phyloP scores from a whole-genome alignment of 2,329 filamentous ascomycete species.

The Aspergillus hiratsukae region DNA sequence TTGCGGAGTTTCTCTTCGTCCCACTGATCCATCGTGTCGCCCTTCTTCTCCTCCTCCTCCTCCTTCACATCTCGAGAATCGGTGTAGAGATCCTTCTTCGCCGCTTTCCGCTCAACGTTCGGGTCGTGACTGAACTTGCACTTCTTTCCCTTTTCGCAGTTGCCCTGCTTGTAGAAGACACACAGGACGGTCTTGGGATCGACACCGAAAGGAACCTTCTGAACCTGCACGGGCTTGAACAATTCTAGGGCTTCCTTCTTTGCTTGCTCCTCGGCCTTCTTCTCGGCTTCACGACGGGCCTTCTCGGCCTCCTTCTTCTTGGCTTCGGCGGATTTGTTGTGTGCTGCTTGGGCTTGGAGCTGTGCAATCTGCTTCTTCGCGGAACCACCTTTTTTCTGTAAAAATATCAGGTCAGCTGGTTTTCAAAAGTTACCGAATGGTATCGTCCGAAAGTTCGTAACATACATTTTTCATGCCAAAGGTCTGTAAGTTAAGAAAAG shows the following conservation, averaged over 20 bases:
- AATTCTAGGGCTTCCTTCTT: constrained; percentile 74
- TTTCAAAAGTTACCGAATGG: background rate
- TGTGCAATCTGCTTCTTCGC: constrained; percentile 89
- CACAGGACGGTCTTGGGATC: constrained; percentile 97
- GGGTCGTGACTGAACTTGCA: constrained; percentile 98
- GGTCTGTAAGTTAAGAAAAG: constrained; percentile 47
- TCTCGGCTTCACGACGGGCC: constrained; percentile 71
- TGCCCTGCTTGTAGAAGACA: constrained; percentile 94
- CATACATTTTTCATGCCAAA: constrained; percentile 96
- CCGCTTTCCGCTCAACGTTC: constrained; percentile 80
- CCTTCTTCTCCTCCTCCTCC: constrained; percentile 69
- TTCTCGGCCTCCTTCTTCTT: constrained; percentile 71
- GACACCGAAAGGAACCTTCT: constrained; percentile 96
- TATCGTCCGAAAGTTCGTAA: constrained; percentile 8
- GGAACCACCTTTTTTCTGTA: constrained; percentile 79
- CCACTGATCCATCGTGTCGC: constrained; percentile 93
- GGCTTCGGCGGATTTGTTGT: constrained; percentile 76
- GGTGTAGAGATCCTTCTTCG: constrained; percentile 87
- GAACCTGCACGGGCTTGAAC: constrained; percentile 89
- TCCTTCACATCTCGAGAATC: constrained; percentile 67
- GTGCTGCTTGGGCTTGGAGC: constrained; percentile 67
- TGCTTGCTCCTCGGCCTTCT: constrained; percentile 82
- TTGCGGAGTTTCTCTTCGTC: constrained; percentile 91
- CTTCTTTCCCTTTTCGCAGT: constrained; percentile 94
- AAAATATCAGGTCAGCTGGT: constrained; percentile 15